These are phyloP conservation scores for Aspergillus novofumigatus DNA, from an alignment of 2,329 filamentous ascomycete genomes.

Conservation along the genomic window DNA sequence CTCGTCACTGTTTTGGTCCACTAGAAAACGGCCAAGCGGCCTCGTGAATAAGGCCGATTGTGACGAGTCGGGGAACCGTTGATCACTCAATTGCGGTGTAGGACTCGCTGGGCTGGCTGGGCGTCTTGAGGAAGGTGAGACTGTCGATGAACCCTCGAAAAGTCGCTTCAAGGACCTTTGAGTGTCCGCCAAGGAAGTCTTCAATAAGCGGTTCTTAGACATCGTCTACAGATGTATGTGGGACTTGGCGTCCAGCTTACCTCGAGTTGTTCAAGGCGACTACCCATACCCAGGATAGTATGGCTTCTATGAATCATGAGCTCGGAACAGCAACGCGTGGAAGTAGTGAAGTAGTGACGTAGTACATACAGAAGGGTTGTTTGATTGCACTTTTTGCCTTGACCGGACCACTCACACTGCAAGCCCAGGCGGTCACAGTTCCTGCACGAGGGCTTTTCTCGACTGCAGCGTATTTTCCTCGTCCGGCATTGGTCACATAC, in stretches of 20 bases:
- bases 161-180: background rate
- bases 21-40: background rate
- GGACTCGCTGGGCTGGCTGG: background rate
- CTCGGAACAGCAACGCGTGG: background rate
- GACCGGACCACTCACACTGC: background rate
- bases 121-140: background rate
- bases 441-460: background rate
- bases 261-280: background rate
- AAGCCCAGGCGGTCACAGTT: background rate
- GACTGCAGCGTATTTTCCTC: background rate
- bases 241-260: background rate
- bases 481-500: background rate
- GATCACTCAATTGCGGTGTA: background rate
- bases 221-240: background rate
- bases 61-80: background rate
- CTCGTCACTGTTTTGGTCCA: background rate
- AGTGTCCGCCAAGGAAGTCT: background rate
- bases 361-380: background rate
- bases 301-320: background rate
- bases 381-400: background rate
- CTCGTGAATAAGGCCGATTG: background rate
- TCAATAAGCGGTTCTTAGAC: background rate
- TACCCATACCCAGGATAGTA: background rate
- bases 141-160: background rate
- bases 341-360: too few species aligned